Conservation (phyloP, 148 eudicot species). For the Rhododendron simsii region DNA sequence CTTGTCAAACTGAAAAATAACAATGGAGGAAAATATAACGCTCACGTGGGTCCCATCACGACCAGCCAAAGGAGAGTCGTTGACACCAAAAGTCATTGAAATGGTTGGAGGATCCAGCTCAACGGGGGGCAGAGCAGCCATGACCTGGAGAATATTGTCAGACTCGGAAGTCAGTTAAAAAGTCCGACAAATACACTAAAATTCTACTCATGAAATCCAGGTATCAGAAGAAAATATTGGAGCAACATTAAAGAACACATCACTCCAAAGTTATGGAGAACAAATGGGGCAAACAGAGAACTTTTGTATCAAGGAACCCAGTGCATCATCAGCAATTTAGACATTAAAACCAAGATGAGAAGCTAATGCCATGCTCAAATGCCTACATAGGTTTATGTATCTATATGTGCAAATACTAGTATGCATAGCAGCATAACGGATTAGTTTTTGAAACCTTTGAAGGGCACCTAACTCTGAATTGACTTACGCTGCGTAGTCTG, state of each 20-base stretch:
- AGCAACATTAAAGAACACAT: background rate
- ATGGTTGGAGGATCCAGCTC: slow-evolving; percentile 98
- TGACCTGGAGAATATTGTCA: slow-evolving; percentile 42
- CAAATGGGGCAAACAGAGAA: background rate
- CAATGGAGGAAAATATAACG: background rate
- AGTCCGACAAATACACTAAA: background rate
- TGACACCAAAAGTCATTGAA: slow-evolving; percentile 98
- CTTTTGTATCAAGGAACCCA: background rate
- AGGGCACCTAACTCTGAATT: background rate
- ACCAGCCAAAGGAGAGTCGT: slow-evolving; percentile 97
- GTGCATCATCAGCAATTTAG: background rate
- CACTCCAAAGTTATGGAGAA: background rate
- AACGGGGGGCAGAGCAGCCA: slow-evolving; percentile 74
- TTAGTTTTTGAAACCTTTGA: background rate
- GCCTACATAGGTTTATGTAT: no score
- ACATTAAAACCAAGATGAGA: background rate
- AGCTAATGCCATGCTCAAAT: background rate
- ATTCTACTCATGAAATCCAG: background rate
- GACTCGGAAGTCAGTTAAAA: background rate
- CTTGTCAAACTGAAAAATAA: background rate
- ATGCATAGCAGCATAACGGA: background rate
- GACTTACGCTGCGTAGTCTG: background rate
- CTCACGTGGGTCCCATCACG: slow-evolving; percentile 96
- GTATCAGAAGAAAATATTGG: background rate
- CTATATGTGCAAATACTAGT: background rate